Base-by-base conservation (phyloP, 2,329 filamentous ascomycete genomes). In the Bisporella sp. region DNA sequence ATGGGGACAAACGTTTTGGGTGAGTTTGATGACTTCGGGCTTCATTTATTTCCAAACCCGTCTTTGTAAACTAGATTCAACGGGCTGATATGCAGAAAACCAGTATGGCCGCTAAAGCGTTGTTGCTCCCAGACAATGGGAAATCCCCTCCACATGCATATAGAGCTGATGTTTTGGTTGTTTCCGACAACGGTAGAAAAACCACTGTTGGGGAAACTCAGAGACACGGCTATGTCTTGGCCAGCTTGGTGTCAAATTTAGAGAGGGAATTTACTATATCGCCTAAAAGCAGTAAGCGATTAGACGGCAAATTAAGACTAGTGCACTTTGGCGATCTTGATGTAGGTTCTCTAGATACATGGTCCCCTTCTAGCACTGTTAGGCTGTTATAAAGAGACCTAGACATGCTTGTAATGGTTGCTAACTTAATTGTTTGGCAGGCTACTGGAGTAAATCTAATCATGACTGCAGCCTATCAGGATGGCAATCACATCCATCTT, bases 231-330 rank as follows among this genome's bases (percentile, higher is more conserved):
- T 97, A 97, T 64, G 73, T 92, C 3, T 77, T 96, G 4, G 77
- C 81, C 0, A 85, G 86, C 0, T 68, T 91, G 47, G 87, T 95
- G 1, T 89, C 87, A 2, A 86, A 90, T 57, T 76, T 96, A 1
- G 91, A 96, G 67, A 79, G 82, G 60, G 80, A 79, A 0, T 96
- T 96, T 57, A 80, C 79, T 41, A 93, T 97, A 42, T 93, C 87
- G 0, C 92, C 92, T 0, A 71, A 69, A 0, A 86, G 83, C 31
- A n/a, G n/a, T 4, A 71, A 68, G 54, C 86, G 88, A 0, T 69
- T 95, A 2, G 86, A 91, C 61, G 84, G 84, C 1, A 75, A 75
- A 54, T 66, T 96, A 55, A 70, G 83, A 30, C 71, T 96, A 0
- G 78, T 96, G 1, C 80, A 87, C 57, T 95, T 96, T 65, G 86